Base-by-base conservation (phyloP, 805 yeast species). In the Saccharomycopsis selenospora region DNA sequence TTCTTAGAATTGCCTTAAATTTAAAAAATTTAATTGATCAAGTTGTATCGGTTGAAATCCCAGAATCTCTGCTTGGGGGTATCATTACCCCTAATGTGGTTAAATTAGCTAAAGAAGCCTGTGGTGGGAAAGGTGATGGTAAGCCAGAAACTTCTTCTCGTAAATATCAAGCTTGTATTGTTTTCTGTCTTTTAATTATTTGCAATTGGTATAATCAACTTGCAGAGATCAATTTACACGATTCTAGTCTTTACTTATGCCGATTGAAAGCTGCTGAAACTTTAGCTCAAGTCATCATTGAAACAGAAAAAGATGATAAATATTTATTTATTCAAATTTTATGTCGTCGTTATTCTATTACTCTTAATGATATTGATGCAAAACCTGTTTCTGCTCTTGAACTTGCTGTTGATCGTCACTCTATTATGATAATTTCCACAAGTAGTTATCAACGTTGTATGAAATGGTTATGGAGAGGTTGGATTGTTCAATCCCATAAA, bases 401-500 rank as follows among this genome's bases (percentile, higher is more conserved):
- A 61, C 62, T 87, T 58, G 95, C 95, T 0, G 87, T 85, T 24
- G 95, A 87, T 59, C 77, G 80, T 77, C 95, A 87, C 56, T 76
- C 84, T 8, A 80, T 89, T 6, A 71, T 73, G 20, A 80, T 87
- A 14, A 85, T 88, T 56, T 80, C 87, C 2, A 77, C 93, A 0
- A 68, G 82, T 4, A 95, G 95, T 0, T 88, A 78, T 62, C 95
- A 87, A 63, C 68, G 95, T 46, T 85, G 95, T 66, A 74, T 86
- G 59, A 79, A 82, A 56, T 87, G 95, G 95, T 64, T 87, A 45
- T 87, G 96, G 96, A 70, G 89, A 48, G 96, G 96, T 26, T 85
- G 95, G 95, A 84, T 87, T 53, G 72, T 84, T 45, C 95, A 86
- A 64, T 75, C 83, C 20, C 75, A 79, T 8, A 64, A 62, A 10